Evolutionary conservation across 2,329 filamentous ascomycete species (phyloP).

Genomic region (Fusarium virguliforme): DNA sequence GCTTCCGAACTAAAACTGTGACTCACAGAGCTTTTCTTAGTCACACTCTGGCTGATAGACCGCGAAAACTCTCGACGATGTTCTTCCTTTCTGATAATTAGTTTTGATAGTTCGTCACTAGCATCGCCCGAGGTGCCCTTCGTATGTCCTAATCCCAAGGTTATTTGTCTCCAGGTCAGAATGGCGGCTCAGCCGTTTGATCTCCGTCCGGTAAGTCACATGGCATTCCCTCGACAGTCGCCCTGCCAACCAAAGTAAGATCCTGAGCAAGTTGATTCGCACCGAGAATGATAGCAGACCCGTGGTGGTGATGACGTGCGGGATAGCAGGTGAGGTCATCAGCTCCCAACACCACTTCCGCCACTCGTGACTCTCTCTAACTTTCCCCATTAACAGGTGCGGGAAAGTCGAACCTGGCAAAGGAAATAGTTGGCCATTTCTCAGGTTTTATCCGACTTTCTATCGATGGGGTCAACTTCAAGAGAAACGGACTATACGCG

Average conservation of each 20-base stretch:
- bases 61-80: not conserved
- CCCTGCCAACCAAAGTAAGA: not conserved
- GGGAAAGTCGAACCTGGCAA: constrained; percentile 23
- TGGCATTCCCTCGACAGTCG: too few relatives aligned
- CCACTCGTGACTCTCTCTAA: not conserved
- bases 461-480: constrained; percentile 9
- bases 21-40: not conserved
- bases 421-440: not conserved
- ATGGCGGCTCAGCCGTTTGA: not conserved
- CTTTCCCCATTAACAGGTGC: not conserved
- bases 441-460: constrained; percentile 5
- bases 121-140: not conserved
- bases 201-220: not conserved
- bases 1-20: not conserved
- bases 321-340: not conserved
- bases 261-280: not conserved
- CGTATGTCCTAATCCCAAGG: not conserved
- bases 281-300: not conserved
- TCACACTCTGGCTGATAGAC: not conserved
- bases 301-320: not conserved
- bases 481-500: constrained; percentile 13
- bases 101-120: too few relatives aligned
- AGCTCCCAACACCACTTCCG: not conserved
- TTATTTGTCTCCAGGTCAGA: not conserved
- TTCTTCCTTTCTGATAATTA: not conserved